Base-by-base conservation (phyloP, 169 alveolate genomes). In the Perkinsus chesapeaki region DNA sequence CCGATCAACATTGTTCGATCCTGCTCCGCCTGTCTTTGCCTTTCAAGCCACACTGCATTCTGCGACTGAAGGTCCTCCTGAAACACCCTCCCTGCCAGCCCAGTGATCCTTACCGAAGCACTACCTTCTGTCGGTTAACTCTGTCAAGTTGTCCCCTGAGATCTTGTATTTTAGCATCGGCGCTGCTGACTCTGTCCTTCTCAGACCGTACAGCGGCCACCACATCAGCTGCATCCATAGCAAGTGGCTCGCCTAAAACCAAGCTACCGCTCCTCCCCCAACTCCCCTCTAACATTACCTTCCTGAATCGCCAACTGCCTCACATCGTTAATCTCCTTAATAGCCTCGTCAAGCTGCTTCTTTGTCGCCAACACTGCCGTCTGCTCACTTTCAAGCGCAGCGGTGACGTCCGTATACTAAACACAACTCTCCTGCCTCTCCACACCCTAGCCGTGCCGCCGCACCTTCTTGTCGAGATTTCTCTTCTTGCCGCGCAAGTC, bases 51-150 rank as follows among this genome's bases (percentile, higher is more conserved):
- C 31, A 60, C 82, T 60, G 82, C 82, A 34, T 60, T 60, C 82
- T 60, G 82, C 82, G 82, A 60, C 82, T 60, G 82, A 12, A 60
- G 82, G 31, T 60, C 82, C 82, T 60, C 82, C 82, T 60, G 82
- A 60, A 3, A 27, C 12, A 47, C 72, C 82, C 27, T 43, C 60
- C 5, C 60, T 16, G 16, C 60, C 60, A 27, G 36, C 82, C 12
- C 82, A 16, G 36, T 5, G 82, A 23, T 60, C 37, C 1, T 60
- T 27, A 0, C 23, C 3, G 37, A 7, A 1, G 31, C 12, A 27
- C 82, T 34, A 60, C 82, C 82, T 60, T 60, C 82, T 60, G 82
- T 0, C 82, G 3, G 82, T 60, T 60, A 34, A 60, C 27, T 60
- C 82, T 60, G 82, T 60, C 82, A 23, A 60, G 12, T 34, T 60